Base-by-base conservation (phyloP, 305 asterid species). In the Plantago coronopus region DNA sequence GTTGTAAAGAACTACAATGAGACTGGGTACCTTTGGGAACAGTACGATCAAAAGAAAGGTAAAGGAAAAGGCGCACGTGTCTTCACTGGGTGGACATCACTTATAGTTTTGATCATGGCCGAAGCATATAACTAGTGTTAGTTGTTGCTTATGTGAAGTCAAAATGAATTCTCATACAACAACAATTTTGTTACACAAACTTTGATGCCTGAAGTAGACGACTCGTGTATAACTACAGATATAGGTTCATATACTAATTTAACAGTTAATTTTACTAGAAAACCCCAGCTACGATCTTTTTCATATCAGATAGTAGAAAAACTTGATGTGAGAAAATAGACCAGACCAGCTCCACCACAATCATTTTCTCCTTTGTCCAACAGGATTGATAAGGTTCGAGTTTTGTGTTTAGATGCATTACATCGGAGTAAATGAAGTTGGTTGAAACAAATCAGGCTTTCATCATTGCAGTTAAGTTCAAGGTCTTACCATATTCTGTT, bases 11-110 rank as follows among this genome's bases (percentile, higher is more conserved):
- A 87, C 81, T 87, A 89, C 72, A 66, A 81, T 25, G 65, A 82
- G 76, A 93, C 81, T n/a, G 91, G 99, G 63, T 93, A 65, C 69
- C 57, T 93, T 44, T 93, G 97, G 99, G 99, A 93, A 70, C 99
- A 93, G 68, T 93, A 85, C 62, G 99, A 93, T 73, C 97, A 82
- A 69, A 82, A 73, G 83, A 85, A 80, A 37, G 96, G 95, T 29
- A 87, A 89, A 64, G 99, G 99, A 15, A 85, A 89, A 79, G 99
- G 99, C 21, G 81, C 96, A 0, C 88, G 90, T 27, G 57, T 78
- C 46, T 89, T 93, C 66, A 87, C 95, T 13, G 97, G 96, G 47
- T 89, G 99, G 99, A 83, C 97, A 2, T 80, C 99, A 4, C 87
- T 90, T 21, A 72, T 85, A 72, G 83, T 85, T 16, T 68, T 89